Evolutionary conservation across 192 early-diverging fungal species (phyloP).

Genomic region (Coemansia sp.): DNA sequence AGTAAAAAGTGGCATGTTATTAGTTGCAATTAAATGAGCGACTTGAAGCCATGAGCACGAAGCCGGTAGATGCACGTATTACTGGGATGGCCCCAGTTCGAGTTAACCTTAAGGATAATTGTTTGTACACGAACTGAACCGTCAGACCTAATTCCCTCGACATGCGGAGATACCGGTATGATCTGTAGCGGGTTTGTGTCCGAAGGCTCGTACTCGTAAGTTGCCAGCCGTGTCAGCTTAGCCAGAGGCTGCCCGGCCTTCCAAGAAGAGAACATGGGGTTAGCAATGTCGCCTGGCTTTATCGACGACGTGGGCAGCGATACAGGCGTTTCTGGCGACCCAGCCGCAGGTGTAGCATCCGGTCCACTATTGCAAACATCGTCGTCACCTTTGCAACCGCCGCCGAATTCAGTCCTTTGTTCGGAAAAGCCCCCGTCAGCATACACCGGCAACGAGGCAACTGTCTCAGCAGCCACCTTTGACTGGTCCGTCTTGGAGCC

Average conservation of each 20-base stretch:
- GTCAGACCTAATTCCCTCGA: conserved; percentile 7
- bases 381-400: too few species aligned
- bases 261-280: conserved; percentile 21
- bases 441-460: neutral
- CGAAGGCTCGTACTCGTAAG: conserved; percentile 52
- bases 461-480: neutral
- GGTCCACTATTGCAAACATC: neutral
- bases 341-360: too few species aligned
- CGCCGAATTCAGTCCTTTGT: neutral
- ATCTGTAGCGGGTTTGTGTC: conserved; percentile 46
- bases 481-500: neutral
- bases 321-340: too few species aligned
- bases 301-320: neutral
- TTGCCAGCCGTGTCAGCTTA: conserved; percentile 20
- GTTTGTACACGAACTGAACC: conserved; percentile 48
- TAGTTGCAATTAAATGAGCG: neutral
- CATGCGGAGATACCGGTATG: conserved; percentile 24
- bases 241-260: conserved; percentile 11
- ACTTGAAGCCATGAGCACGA: conserved; percentile 59
- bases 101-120: conserved; percentile 57
- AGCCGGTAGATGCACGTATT: conserved; percentile 76
- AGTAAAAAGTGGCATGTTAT: neutral
- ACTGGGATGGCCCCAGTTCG: conserved; percentile 68
- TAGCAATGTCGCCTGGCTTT: conserved; percentile 7
- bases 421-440: neutral